Evolutionary conservation across 352 stramenopile species (phyloP), one percentile per base, ranked within the genome.

Genomic region (Lagenidium giganteum): DNA sequence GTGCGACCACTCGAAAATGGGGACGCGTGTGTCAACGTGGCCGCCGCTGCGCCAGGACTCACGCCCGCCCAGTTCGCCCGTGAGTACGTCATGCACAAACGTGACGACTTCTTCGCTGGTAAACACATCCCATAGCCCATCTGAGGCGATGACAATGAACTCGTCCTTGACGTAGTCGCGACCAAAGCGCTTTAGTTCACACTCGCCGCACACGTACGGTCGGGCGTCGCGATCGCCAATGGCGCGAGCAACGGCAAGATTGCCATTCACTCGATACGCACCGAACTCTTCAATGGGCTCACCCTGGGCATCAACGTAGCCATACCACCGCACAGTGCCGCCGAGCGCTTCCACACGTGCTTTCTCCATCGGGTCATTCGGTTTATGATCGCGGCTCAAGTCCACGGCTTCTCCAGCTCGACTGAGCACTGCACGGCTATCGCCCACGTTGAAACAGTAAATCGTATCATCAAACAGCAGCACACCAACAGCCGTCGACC

Each of bases 111-210:
- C 76, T 16, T 93, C 78, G 41, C 69, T 93, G n/a, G 59, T 87
- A 46, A 96, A 95, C 25, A 96, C 84, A 47, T 96, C 87, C 87
- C 87, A 96, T 3, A 96, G 64, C 3, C 87, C 87, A 42, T 96
- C 87, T 14, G 70, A 92, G 25, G 87, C 87, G 14, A 96, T 49
- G 44, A 96, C 87, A 55, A 93, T 81, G 45, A 96, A 96, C 31
- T 95, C 61, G 59, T 93, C 74, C 39, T 71, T 70, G 42, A 61
- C 62, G 44, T 65, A 64, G 47, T 85, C 71, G 14, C 79, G 64
- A 26, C 70, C 56, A 34, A 88, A 71, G 36, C 64, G 65, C 31
- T 70, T 67, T n/a, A 94, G 64, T 42, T 94, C 81, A 5, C 58
- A 61, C 22, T 87, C 71, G 3, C 69, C 71, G 9, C 60, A 83